A percentile compares a stretch with the other conserved stretches of the same genome.
Evolutionary conservation across 192 early-diverging fungal species (phyloP).

Genomic region (Coemansia sp.): DNA sequence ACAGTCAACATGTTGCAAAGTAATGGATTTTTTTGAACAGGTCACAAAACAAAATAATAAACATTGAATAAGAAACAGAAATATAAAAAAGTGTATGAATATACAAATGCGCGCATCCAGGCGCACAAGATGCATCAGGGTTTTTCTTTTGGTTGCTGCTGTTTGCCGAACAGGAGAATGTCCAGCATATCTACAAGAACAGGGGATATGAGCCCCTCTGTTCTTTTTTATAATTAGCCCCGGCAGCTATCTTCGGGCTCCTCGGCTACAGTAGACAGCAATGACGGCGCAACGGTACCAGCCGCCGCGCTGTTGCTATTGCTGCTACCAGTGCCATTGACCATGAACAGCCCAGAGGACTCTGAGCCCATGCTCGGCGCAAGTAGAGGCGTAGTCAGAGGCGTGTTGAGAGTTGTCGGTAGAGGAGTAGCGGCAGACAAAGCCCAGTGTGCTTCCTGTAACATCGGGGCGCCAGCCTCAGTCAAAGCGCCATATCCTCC

Average conservation of each 20-base stretch:
- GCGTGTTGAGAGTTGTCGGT: constrained; percentile 21
- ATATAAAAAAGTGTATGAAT: neutral
- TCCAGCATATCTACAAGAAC: constrained; percentile 2
- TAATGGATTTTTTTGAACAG: neutral
- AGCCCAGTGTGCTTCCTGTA: neutral
- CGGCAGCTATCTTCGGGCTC: neutral
- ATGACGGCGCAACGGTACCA: constrained; percentile 16
- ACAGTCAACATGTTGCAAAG: too few species aligned
- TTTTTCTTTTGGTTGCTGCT: neutral
- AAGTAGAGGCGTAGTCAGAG: constrained; percentile 27
- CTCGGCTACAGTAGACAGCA: neutral
- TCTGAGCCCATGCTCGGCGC: constrained; percentile 16
- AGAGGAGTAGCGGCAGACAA: constrained; percentile 15
- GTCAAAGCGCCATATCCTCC: neutral
- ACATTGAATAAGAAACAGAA: neutral
- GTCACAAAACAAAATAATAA: neutral
- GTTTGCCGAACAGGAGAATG: neutral
- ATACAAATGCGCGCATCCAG: neutral
- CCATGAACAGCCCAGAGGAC: constrained; percentile 4
- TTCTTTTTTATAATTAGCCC: neutral
- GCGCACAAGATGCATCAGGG: neutral
- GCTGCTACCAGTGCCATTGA: neutral
- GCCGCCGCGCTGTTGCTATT: constrained; percentile 8
- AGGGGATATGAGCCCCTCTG: neutral
- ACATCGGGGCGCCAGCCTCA: constrained; percentile 5